phyloP scores from a whole-genome alignment of 1,284 basidiomycete genomes.

The Fomitopsis palustris region DNA sequence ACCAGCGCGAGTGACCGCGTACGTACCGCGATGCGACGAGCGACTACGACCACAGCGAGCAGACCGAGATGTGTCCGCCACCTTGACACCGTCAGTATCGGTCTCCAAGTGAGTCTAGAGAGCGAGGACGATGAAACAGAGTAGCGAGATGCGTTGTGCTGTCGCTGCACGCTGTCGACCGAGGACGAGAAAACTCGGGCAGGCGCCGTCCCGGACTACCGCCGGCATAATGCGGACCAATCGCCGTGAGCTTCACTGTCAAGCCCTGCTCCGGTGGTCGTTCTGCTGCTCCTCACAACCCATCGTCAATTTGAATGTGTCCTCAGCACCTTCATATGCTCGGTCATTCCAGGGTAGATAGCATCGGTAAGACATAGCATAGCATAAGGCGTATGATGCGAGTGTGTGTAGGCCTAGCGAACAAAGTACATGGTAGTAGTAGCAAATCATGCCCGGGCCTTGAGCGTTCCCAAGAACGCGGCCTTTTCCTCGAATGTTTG shows the following conservation, averaged over 20 bases:
- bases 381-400: constrained; percentile 29
- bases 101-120: not conserved
- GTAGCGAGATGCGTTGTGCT: not conserved
- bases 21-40: constrained; percentile 46
- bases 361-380: constrained; percentile 38
- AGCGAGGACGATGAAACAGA: not conserved
- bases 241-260: not conserved
- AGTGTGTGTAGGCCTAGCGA: constrained; percentile 27
- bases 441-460: constrained; percentile 59
- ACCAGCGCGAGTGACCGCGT: not conserved
- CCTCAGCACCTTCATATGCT: not conserved
- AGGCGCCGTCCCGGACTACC: not conserved
- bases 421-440: constrained; percentile 8
- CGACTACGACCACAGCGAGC: constrained; percentile 8
- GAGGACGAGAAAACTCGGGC: not conserved
- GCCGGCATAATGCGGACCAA: not conserved
- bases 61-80: not conserved
- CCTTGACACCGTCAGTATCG: not conserved
- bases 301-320: not conserved
- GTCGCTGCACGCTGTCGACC: not conserved
- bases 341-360: not conserved
- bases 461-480: constrained; percentile 92
- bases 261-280: not conserved
- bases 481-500: constrained; percentile 96
- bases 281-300: too few relatives aligned